Percentiles rank a stretch among this genome's conserved stretches.
These are phyloP conservation scores for bread wheat (Triticum aestivum) DNA, from an alignment of 176 grass and related monocot species.

Conservation along the genomic window IWGSC_CS_RefSeq_v2.1 NC_057796.1:435187617-435188116, in stretches of 20 bases:
- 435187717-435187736: conserved; percentile 31
- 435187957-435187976: background rate
- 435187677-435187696: conserved; percentile 41
- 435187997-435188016: conserved; percentile 24
- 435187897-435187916: background rate
- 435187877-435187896: conserved; percentile 44
- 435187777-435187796: conserved; percentile 66
- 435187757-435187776: conserved; percentile 36
- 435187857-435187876: conserved; percentile 7
- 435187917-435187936: conserved; percentile 60
- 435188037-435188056: conserved; percentile 18
- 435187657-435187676: conserved; percentile 21
- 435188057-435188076: conserved; percentile 50
- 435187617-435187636: conserved; percentile 65
- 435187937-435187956: conserved; percentile 39
- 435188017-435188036: background rate
- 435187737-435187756: background rate
- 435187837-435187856: conserved; percentile 19
- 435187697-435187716: conserved; percentile 14
- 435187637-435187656: conserved; percentile 31
- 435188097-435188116: conserved; percentile 74
- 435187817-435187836: conserved; percentile 90
- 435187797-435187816: conserved; percentile 68
- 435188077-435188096: conserved; percentile 82
- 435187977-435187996: conserved; percentile 32